A percentile compares a stretch with the other conserved stretches of the same genome.
phyloP scores from a whole-genome alignment of 2,329 filamentous ascomycete species.

The Penicillium sp. region DNA sequence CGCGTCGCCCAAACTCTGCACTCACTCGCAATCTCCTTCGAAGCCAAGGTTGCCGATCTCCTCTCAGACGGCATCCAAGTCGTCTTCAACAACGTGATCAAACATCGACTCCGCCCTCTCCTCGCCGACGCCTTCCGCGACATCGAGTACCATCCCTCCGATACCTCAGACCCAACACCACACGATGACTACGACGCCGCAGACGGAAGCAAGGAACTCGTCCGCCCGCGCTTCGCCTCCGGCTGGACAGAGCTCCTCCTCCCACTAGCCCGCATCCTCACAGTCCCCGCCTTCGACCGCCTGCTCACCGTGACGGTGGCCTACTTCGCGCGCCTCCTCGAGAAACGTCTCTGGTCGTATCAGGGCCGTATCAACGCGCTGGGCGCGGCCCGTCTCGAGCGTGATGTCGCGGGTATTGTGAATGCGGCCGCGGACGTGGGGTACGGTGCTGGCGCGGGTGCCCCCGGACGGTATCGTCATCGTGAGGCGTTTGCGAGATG shows the following conservation, averaged over 20 bases:
- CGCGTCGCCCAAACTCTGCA: constrained; percentile 73
- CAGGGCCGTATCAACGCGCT: constrained; percentile 79
- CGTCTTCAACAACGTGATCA: constrained; percentile 85
- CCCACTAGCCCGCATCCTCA: constrained; percentile 84
- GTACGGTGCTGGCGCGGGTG: constrained; percentile 38
- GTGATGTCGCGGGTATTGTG: constrained; percentile 80
- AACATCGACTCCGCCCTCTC: constrained; percentile 81
- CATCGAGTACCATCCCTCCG: constrained; percentile 77
- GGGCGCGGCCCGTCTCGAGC: constrained; percentile 81
- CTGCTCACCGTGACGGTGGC: constrained; percentile 75
- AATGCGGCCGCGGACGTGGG: constrained; percentile 50
- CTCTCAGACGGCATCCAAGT: constrained; percentile 84
- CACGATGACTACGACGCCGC: constrained; percentile 50
- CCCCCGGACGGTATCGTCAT: constrained; percentile 69
- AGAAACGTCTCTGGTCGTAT: constrained; percentile 85
- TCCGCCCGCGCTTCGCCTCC: constrained; percentile 79
- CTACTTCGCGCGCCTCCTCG: constrained; percentile 78
- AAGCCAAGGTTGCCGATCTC: constrained; percentile 78
- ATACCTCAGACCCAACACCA: constrained; percentile 50
- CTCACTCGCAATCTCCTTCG: constrained; percentile 73
- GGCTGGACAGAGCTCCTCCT: constrained; percentile 86
- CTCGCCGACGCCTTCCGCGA: constrained; percentile 90
- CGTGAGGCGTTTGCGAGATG: constrained; percentile 78
- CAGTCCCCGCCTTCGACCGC: constrained; percentile 74
- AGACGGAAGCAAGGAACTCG: constrained; percentile 65